phyloP scores from a whole-genome alignment of 177 flowering plant genomes.

The Tripterygium wilfordii region DNA sequence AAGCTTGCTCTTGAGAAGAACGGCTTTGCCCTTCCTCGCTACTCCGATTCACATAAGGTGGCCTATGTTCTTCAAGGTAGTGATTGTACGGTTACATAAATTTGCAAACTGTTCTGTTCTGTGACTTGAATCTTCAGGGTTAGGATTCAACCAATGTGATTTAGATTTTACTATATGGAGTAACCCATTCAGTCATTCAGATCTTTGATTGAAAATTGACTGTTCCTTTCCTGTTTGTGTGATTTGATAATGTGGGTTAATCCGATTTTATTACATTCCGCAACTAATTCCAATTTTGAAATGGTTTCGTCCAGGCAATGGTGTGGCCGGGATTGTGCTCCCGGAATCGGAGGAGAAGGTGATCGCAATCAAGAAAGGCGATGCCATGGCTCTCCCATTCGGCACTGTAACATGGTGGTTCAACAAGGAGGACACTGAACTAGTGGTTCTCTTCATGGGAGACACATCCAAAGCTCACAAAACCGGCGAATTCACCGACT shows the following conservation, averaged over 20 bases:
- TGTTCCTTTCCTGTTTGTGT: background rate
- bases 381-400: conserved; percentile 76
- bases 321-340: conserved; percentile 64
- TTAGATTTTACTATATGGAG: too few species aligned
- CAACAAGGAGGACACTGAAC: conserved; percentile 66
- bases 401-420: conserved; percentile 87
- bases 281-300: background rate
- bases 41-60: conserved; percentile 76
- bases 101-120: too few species aligned
- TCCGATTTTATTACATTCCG: too few species aligned
- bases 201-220: too few species aligned
- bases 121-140: too few species aligned
- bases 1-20: conserved; percentile 58
- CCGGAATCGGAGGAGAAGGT: conserved; percentile 77
- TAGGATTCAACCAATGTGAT: too few species aligned
- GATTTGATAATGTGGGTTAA: background rate
- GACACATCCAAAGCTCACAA: conserved; percentile 72
- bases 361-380: conserved; percentile 66
- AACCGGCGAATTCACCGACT: conserved; percentile 67
- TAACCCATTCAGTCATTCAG: too few species aligned
- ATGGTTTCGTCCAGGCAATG: conserved; percentile 36
- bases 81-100: too few species aligned
- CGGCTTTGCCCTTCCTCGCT: conserved; percentile 67
- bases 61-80: conserved; percentile 92
- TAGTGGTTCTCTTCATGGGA: conserved; percentile 70